phyloP scores from a whole-genome alignment of 2,329 filamentous ascomycete genomes.

The Claviceps cyperi region DNA sequence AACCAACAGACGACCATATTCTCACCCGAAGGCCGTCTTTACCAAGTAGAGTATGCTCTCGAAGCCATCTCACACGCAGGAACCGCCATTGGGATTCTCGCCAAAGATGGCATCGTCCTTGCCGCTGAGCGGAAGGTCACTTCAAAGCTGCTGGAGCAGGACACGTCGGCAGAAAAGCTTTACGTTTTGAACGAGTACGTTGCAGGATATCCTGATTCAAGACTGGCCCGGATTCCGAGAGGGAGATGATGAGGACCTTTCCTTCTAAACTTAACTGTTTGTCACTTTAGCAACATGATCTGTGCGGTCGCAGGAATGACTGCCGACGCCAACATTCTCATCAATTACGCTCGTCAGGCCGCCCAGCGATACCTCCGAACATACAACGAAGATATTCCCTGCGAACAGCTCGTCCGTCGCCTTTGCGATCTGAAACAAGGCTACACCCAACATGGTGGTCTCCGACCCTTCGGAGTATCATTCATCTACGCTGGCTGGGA shows the following conservation, averaged over 20 bases:
- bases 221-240: not conserved
- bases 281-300: slow-evolving; percentile 79
- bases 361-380: slow-evolving; percentile 96
- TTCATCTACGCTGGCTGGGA: slow-evolving; percentile 99
- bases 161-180: slow-evolving; percentile 98
- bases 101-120: slow-evolving; percentile 95
- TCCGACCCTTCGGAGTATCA: slow-evolving; percentile 93
- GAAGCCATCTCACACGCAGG: slow-evolving; percentile 98
- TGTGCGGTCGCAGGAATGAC: slow-evolving; percentile 98
- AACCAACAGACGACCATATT: slow-evolving; percentile 83
- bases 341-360: slow-evolving; percentile 96
- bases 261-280: not conserved
- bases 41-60: slow-evolving; percentile 98
- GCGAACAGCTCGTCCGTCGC: slow-evolving; percentile 92
- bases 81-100: slow-evolving; percentile 89
- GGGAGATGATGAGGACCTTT: not conserved
- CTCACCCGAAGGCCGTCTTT: slow-evolving; percentile 94
- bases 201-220: too few relatives aligned
- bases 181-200: slow-evolving; percentile 96
- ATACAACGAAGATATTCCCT: slow-evolving; percentile 99
- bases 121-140: slow-evolving; percentile 98
- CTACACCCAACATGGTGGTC: slow-evolving; percentile 97
- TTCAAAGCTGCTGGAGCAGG: slow-evolving; percentile 96
- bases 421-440: slow-evolving; percentile 98
- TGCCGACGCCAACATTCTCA: slow-evolving; percentile 98